Evolutionary conservation across 495 filamentous ascomycete species (phyloP), one percentile per base, ranked within the genome.

Genomic region (Lepidopterella palustris): DNA sequence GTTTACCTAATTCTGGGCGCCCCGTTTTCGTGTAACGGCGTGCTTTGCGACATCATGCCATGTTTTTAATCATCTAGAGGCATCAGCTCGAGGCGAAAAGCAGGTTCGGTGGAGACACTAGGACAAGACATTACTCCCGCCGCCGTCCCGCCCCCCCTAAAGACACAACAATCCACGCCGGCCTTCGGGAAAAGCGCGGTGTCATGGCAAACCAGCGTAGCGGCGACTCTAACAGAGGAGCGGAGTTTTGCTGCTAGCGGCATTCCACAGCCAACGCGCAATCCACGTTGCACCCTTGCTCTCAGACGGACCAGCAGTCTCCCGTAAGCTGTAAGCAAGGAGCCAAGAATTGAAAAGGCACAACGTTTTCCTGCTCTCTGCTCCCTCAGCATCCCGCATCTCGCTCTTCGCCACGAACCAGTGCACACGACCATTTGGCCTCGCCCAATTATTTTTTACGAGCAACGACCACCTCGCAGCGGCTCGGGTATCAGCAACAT

Each of bases 261-360:
- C 53, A 61, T 58, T 35, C 20, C 55, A 66, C 59, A 59, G 42
- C 42, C 59, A 66, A 66, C 63, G 63, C 62, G 63, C 59, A 45
- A 21, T 60, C 63, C 63, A 66, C 63, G 63, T 66, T 66, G 63
- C 59, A 66, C 63, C 63, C 63, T 61, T 49, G 63, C 54, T 49
- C 18, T 15, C 13, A 27, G 39, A 42, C 55, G 54, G 42, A n/a
- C 45, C 25, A 45, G 15, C 57, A 24, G 42, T 32, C 29, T 50
- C 39, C 57, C 56, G 18, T 42, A 52, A 49, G 55, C 55, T n/a
- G 35, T 18, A 42, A 50, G 35, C 31, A 13, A 49, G 29, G 21
- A 4, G 27, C 35, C 35, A 29, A 21, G 11, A 20, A 3, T 42
- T 11, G 18, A 42, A 42, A 42, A 42, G 35, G 35, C 35, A 42